Base-by-base conservation (phyloP, 208 protist species). In the Leishmania braziliensis region DNA sequence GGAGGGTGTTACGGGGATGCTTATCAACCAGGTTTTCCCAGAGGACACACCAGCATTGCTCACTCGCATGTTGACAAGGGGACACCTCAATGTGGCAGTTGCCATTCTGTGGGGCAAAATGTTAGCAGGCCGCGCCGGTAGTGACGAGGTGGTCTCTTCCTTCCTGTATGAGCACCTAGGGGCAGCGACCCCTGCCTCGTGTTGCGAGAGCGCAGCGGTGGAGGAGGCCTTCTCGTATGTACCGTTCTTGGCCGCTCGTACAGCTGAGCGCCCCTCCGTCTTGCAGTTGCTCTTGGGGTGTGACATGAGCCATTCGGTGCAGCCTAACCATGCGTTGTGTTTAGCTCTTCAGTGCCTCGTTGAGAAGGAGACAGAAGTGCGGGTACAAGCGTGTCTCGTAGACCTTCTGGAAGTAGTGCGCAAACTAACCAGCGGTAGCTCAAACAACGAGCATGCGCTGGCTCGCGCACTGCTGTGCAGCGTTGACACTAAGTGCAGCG, bases 41-140 rank as follows among this genome's bases (percentile, higher is more conserved):
- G 33, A 33, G 20, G 74, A 33, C 33, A 65, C 56, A 62, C 9
- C 23, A 43, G 54, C 74, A 3, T n/a, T 77, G 56, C 23, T 65
- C 29, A 50, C 23, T 63, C 36, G 56, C 14, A 23, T 29, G 12
- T 20, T 43, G 33, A 18, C 73, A 62, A 36, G 74, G 14, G 20
- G 53, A 18, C 54, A 65, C 18, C 75, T 86, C 29, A 66, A 78
- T 66, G 16, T 82, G 66, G 75, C 54, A 2, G 62, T 86, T 1
- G 81, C 85, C 12, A 60, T 71, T n/a, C 78, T 88, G 16, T 88
- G 85, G 85, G 85, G 85, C 4, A 65, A 68, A 2, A 68, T 88
- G 20, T 56, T 88, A 20, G 53, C 6, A 51, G 63, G 43, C 23
- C 66, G n/a, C 48, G 56, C 43, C 54, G 66, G 23, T 51, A 12